Evolutionary conservation across 345 rosid species (phyloP).

Genomic region (Limnanthes douglasii): DNA sequence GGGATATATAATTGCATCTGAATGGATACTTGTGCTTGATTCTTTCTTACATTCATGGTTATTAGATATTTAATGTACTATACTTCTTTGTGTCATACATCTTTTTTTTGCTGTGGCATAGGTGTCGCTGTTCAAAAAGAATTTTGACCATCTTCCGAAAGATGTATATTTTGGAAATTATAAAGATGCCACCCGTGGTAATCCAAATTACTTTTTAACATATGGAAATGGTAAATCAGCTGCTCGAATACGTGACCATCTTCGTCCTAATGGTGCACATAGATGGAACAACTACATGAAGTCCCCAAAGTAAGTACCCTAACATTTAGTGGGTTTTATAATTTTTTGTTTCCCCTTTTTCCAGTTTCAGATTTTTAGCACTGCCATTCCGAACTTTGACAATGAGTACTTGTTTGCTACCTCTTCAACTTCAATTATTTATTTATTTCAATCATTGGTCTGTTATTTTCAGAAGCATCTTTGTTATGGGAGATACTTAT

Average conservation of each 20-base stretch:
- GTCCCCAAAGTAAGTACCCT: conserved; percentile 40
- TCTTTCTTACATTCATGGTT: background rate
- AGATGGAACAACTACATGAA: conserved; percentile 96
- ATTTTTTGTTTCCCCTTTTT: too few species aligned
- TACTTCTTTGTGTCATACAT: background rate
- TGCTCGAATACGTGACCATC: conserved; percentile 81
- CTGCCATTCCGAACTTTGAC: too few species aligned
- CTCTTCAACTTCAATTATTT: too few species aligned
- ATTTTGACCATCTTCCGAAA: conserved; percentile 79
- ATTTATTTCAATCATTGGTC: conserved; percentile 2
- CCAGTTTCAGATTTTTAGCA: too few species aligned
- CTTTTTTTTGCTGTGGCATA: conserved; percentile 14
- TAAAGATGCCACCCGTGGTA: conserved; percentile 74
- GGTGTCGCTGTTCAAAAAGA: conserved; percentile 96
- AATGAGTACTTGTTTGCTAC: too few species aligned
- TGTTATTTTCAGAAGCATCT: conserved; percentile 2
- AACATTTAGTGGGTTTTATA: too few species aligned
- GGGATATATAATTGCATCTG: too few species aligned
- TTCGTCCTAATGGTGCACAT: conserved; percentile 97
- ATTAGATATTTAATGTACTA: background rate
- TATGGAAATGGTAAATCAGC: conserved; percentile 98
- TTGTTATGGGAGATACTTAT: background rate
- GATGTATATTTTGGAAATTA: conserved; percentile 81
- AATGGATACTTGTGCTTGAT: too few species aligned
- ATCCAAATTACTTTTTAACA: conserved; percentile 83